Base-by-base conservation (phyloP, 2,329 filamentous ascomycete species). In the Penicillium fuscoglaucum region DNA sequence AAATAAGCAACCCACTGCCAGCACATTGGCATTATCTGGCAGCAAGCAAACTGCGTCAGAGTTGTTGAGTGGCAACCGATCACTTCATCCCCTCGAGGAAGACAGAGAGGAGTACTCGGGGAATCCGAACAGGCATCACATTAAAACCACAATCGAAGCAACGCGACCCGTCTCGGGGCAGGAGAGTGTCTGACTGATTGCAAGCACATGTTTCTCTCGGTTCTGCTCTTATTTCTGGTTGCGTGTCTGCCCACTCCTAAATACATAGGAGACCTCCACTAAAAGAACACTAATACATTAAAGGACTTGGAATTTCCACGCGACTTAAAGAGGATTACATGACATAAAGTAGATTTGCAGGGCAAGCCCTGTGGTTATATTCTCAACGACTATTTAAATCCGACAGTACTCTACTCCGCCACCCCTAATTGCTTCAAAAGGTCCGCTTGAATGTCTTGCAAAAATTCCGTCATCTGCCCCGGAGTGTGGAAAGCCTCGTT, bases 401-500 rank as follows among this genome's bases (percentile, higher is more conserved):
- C 21, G 4, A 19, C 35, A n/a, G 24, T 33, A 24, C n/a, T n/a
- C 39, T 52, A 52, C 37, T 52, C 49, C 4, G 7, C 24, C 12
- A 52, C 26, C 10, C 24, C 10, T 19, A 52, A 33, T 48, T 53
- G 8, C 9, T 39, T 48, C 35, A 57, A 47, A 19, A 57, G 13
- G 13, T 52, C 26, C 13, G 26, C 39, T 26, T 48, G 21, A 35
- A 53, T 13, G 24, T 57, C 55, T 0, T 33, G 49, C 26, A 35
- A 53, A 43, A 74, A 65, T 43, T 61, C 58, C 6, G 31, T 43
- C 62, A 73, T 70, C 55, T 67, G 69, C 2, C 43, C 57, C 7
- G 33, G 54, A 1, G 55, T 64, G 64, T 75, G 67, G 55, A 68
- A 76, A 9, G 70, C 64, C 53, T 71, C 66, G 31, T 76, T 74